Evolutionary conservation across 306 rosid genomes (phyloP).

Genomic region (Begonia fuchsioides): DNA sequence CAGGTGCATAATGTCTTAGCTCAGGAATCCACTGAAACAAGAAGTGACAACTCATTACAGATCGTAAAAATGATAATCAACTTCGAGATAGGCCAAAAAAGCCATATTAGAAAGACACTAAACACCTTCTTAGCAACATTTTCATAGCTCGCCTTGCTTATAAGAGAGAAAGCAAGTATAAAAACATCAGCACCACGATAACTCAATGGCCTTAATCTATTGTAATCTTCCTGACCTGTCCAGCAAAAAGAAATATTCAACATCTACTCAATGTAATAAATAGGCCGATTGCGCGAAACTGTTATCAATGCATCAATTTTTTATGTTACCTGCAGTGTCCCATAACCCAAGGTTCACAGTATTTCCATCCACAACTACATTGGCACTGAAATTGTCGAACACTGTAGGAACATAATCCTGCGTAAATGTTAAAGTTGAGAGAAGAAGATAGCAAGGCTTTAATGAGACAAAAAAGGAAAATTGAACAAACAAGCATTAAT

Average conservation of each 20-base stretch:
- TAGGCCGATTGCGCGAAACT: not conserved
- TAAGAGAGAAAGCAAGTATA: conserved; percentile 63
- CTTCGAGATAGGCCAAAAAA: not conserved
- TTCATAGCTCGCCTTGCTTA: conserved; percentile 70
- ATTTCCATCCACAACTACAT: conserved; percentile 85
- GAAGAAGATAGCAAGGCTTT: not conserved
- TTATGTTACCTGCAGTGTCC: conserved; percentile 65
- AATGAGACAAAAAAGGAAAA: not conserved
- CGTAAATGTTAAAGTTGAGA: no score
- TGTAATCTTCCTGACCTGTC: conserved; percentile 71
- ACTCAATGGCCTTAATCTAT: conserved; percentile 63
- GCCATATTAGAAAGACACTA: not conserved
- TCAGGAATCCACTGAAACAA: conserved; percentile 72
- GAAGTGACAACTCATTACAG: conserved; percentile 8
- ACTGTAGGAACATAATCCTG: conserved; percentile 78
- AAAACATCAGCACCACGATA: conserved; percentile 60
- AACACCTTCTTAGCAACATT: conserved; percentile 51
- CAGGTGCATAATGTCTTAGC: conserved; percentile 69
- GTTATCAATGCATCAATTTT: not conserved
- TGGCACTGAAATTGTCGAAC: conserved; percentile 75
- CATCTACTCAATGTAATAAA: not conserved
- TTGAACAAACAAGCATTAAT: no score
- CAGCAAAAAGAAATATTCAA: conserved; percentile 5
- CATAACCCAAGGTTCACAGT: conserved; percentile 57
- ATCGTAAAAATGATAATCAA: not conserved